Evolutionary conservation across 352 stramenopile species (phyloP).

Genomic region (Globisporangium okanoganense): DNA sequence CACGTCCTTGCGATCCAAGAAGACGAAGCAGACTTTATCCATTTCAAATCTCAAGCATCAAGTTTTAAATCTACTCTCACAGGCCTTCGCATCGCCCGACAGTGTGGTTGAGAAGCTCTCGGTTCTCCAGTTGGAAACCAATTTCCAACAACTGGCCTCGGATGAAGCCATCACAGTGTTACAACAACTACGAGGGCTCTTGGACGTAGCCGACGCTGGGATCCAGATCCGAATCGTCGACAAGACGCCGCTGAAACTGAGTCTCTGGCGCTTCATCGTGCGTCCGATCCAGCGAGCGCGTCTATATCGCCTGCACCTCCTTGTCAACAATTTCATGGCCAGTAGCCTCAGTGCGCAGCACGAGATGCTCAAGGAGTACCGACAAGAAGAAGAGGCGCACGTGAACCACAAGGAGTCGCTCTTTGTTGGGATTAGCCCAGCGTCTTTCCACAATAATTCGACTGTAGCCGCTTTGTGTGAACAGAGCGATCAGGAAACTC

Average conservation of each 20-base stretch:
- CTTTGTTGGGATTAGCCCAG: background rate
- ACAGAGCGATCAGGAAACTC: background rate
- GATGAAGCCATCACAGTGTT: slow-evolving; percentile 3
- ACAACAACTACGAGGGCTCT: slow-evolving; percentile 11
- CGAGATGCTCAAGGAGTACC: background rate
- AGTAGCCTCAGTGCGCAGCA: background rate
- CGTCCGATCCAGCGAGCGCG: slow-evolving; percentile 32
- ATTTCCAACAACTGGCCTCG: slow-evolving; percentile 6
- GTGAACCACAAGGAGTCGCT: slow-evolving; percentile 1
- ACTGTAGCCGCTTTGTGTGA: background rate
- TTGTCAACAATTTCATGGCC: slow-evolving; percentile 21
- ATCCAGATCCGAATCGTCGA: slow-evolving; percentile 24
- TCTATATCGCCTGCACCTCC: slow-evolving; percentile 28
- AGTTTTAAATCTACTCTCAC: slow-evolving; percentile 12
- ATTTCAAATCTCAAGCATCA: slow-evolving; percentile 11
- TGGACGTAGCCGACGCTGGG: slow-evolving; percentile 22
- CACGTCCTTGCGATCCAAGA: slow-evolving; percentile 22
- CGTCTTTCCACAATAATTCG: background rate
- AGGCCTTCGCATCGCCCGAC: background rate
- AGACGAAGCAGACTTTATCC: slow-evolving; percentile 25
- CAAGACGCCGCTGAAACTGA: slow-evolving; percentile 22
- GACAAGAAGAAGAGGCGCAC: background rate
- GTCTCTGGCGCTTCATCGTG: slow-evolving; percentile 39
- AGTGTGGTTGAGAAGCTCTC: slow-evolving; percentile 13
- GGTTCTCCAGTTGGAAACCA: slow-evolving; percentile 19